Conservation (phyloP, 805 yeast genomes). For the Monosporozyma aquatica region DNA sequence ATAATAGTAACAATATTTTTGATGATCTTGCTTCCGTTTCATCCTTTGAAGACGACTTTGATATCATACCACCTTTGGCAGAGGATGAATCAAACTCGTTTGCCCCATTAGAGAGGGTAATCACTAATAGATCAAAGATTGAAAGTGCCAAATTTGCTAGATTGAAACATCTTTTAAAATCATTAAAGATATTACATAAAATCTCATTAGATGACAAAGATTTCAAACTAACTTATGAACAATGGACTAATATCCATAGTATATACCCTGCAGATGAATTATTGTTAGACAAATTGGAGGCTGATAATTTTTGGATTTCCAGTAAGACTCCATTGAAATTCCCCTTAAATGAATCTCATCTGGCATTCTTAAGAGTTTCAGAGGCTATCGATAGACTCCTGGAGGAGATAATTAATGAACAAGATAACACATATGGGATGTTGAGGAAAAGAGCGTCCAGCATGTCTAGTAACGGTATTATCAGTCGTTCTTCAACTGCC, state of each 20-base stretch:
- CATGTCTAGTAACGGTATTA: neutral
- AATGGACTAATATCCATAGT: conserved; percentile 18
- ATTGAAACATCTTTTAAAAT: conserved; percentile 10
- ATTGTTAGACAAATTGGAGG: conserved; percentile 1
- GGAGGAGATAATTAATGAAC: conserved; percentile 4
- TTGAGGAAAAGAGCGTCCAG: neutral
- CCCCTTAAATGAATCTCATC: conserved; percentile 63
- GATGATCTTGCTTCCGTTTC: neutral
- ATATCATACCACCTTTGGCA: neutral
- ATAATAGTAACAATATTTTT: neutral
- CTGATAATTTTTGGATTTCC: conserved; percentile 49
- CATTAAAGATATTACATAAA: conserved; percentile 16
- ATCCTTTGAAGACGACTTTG: neutral
- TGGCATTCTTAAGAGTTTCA: conserved; percentile 37
- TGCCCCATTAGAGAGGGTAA: neutral
- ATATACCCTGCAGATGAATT: neutral
- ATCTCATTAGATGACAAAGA: conserved; percentile 14
- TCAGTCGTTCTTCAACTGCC: neutral
- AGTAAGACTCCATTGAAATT: conserved; percentile 58
- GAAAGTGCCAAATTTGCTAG: conserved; percentile 6
- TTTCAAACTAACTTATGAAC: conserved; percentile 15
- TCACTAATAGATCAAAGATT: neutral
- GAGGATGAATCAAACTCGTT: neutral
- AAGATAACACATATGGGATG: neutral
- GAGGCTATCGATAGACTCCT: conserved; percentile 17